Evolutionary conservation across 2,329 filamentous ascomycete species (phyloP).

Genomic region (Calonectria pseudoreteaudii): DNA sequence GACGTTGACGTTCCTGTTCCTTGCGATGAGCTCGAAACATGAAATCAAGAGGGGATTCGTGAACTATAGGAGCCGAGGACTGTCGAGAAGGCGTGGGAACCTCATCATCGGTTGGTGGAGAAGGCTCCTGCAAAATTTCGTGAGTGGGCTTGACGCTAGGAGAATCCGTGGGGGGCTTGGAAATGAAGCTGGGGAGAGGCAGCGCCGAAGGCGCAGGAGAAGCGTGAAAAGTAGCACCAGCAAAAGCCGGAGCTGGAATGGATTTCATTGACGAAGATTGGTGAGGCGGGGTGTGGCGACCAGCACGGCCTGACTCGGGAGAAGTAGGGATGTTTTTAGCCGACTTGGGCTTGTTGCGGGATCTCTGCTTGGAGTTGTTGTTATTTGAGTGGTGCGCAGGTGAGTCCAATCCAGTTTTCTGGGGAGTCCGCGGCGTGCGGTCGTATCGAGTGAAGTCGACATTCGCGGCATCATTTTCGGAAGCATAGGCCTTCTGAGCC

Average conservation of each 20-base stretch:
- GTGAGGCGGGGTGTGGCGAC: constrained; percentile 56
- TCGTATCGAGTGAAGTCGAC: constrained; percentile 48
- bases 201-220: constrained; percentile 92
- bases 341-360: constrained; percentile 47
- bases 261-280: constrained; percentile 59
- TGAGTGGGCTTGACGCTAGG: constrained; percentile 54
- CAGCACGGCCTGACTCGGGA: constrained; percentile 54
- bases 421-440: constrained; percentile 59
- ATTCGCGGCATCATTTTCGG: constrained; percentile 63
- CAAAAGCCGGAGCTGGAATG: constrained; percentile 74
- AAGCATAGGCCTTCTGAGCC: constrained; percentile 67
- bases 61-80: constrained; percentile 45
- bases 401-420: constrained; percentile 54
- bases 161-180: constrained; percentile 79
- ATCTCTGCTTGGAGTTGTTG: constrained; percentile 45
- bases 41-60: constrained; percentile 86
- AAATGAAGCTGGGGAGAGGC: constrained; percentile 88
- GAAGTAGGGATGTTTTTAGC: constrained; percentile 50
- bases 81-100: constrained; percentile 59
- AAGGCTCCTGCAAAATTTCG: constrained; percentile 55
- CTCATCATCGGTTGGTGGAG: constrained; percentile 65
- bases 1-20: constrained; percentile 74
- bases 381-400: constrained; percentile 46
- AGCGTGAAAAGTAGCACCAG: constrained; percentile 93
- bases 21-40: constrained; percentile 90